Conservation (phyloP, 768 basidiomycete species). For the Kwoniella mangroviensis region DNA sequence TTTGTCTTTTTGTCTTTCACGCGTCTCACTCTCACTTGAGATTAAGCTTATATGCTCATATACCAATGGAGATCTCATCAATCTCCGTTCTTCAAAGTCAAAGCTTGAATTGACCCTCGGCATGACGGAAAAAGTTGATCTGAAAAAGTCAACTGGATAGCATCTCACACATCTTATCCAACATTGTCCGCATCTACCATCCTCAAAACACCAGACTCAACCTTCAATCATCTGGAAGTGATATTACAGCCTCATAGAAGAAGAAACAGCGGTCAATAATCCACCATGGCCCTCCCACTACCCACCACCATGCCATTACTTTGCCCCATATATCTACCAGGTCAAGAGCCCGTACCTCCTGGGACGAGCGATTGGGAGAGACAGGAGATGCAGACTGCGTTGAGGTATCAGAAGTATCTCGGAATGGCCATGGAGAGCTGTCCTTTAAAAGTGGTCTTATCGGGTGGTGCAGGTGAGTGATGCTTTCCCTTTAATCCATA, state of each 20-base stretch:
- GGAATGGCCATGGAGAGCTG: slow-evolving; percentile 80
- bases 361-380: slow-evolving; percentile 82
- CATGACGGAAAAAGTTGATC: not conserved
- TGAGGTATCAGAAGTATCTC: slow-evolving; percentile 78
- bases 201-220: not conserved
- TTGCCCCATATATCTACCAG: slow-evolving; percentile 79
- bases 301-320: slow-evolving; percentile 52
- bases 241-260: not conserved
- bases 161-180: not conserved
- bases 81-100: slow-evolving; percentile 1
- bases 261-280: not conserved
- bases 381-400: slow-evolving; percentile 67
- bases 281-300: slow-evolving; percentile 17
- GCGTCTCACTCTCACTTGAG: not conserved
- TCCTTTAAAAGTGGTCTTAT: slow-evolving; percentile 76
- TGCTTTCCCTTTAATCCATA: too few species aligned
- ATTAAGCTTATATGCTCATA: not conserved
- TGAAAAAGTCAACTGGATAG: not conserved
- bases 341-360: slow-evolving; percentile 77
- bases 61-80: not conserved
- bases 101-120: not conserved
- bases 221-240: not conserved
- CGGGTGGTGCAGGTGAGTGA: slow-evolving; percentile 78
- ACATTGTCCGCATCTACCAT: not conserved
- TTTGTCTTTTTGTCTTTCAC: not conserved